Percentiles rank a stretch among this genome's conserved stretches.
These are phyloP conservation scores for Amanita brunnescens DNA, from an alignment of 768 basidiomycete species.

Conservation along the genomic window DNA sequence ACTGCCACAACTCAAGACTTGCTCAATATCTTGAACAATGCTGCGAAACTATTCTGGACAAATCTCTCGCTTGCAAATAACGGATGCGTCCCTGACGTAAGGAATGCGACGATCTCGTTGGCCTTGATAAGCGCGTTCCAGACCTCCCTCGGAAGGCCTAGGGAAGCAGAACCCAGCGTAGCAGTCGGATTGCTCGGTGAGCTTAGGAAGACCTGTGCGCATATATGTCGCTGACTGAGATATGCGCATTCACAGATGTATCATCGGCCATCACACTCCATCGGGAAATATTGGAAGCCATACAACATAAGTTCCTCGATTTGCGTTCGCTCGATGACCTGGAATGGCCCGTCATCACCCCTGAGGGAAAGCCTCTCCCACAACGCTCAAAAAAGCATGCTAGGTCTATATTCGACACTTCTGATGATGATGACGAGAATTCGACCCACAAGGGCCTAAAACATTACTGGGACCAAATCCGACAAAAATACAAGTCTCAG, in stretches of 20 bases:
- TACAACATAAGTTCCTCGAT: conserved; percentile 58
- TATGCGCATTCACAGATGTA: conserved; percentile 40
- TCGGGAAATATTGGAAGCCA: conserved; percentile 79
- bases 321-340: conserved; percentile 47
- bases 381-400: conserved; percentile 13
- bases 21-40: conserved; percentile 48
- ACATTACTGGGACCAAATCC: conserved; percentile 56
- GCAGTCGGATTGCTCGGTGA: conserved; percentile 59
- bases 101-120: conserved; percentile 66
- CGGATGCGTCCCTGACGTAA: conserved; percentile 62
- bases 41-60: conserved; percentile 64
- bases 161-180: conserved; percentile 37
- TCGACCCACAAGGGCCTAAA: conserved; percentile 27
- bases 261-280: conserved; percentile 72
- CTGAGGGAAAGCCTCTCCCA: conserved; percentile 34
- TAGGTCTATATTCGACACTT: conserved; percentile 11
- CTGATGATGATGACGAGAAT: conserved; percentile 31
- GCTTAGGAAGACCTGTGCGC: conserved; percentile 9
- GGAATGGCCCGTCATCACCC: conserved; percentile 57
- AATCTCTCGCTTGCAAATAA: conserved; percentile 45
- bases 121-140: conserved; percentile 69
- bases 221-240: neutral
- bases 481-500: conserved; percentile 43
- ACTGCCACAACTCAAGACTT: conserved; percentile 48
- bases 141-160: conserved; percentile 65